These are phyloP conservation scores for Terfezia claveryi DNA, from an alignment of 495 filamentous ascomycete species.

Conservation along the genomic window DNA sequence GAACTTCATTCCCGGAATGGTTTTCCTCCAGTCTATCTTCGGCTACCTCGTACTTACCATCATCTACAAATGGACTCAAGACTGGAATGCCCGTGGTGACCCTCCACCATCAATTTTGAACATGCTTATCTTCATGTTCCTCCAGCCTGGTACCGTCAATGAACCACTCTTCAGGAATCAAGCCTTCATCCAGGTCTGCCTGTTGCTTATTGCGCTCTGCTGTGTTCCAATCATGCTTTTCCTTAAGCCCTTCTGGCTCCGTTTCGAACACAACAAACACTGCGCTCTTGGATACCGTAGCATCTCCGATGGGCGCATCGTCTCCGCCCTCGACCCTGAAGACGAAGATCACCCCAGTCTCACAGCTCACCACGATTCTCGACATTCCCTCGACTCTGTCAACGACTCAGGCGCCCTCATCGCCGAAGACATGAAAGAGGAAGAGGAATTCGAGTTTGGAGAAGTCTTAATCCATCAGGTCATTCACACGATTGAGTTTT, in stretches of 20 bases:
- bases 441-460: constrained; percentile 89
- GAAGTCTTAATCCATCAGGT: constrained; percentile 98
- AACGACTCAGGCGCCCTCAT: constrained; percentile 84
- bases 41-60: constrained; percentile 88
- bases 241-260: constrained; percentile 84
- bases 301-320: constrained; percentile 56
- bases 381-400: constrained; percentile 54
- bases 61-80: constrained; percentile 86
- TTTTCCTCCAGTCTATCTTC: constrained; percentile 98
- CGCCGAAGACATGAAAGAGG: constrained; percentile 62
- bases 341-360: constrained; percentile 29
- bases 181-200: constrained; percentile 42
- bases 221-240: constrained; percentile 84
- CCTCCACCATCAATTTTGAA: constrained; percentile 75
- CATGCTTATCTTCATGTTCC: constrained; percentile 99
- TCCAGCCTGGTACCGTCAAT: constrained; percentile 57
- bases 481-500: constrained; percentile 93
- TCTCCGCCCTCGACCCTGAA: constrained; percentile 71
- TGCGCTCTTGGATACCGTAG: constrained; percentile 76
- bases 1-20: constrained; percentile 92
- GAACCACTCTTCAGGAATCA: constrained; percentile 61
- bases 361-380: constrained; percentile 27
- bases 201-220: constrained; percentile 62
- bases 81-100: constrained; percentile 49
- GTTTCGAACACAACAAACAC: constrained; percentile 76